A percentile compares a stretch with the other conserved stretches of the same genome.
phyloP scores from a whole-genome alignment of 768 basidiomycete species.

The Bullera alba region DNA sequence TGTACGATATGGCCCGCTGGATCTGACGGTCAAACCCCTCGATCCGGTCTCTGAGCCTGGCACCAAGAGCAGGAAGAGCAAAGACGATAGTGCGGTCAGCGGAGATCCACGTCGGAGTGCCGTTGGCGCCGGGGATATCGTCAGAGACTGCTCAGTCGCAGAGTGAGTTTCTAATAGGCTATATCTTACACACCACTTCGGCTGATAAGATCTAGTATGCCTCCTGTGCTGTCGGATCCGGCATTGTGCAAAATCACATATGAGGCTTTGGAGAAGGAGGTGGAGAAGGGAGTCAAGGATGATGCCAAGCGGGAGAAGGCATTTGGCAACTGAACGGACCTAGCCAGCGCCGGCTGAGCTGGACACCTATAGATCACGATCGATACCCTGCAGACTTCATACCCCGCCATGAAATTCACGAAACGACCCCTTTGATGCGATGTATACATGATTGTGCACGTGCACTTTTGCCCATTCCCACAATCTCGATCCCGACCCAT shows the following conservation, averaged over 20 bases:
- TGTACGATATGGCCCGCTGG: constrained; percentile 21
- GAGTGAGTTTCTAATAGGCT: constrained; percentile 24
- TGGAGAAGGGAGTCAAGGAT: constrained; percentile 30
- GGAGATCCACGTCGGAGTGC: constrained; percentile 12
- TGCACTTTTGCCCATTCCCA: not conserved
- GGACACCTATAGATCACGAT: not conserved
- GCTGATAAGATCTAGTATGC: constrained; percentile 11
- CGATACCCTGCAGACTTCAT: not conserved
- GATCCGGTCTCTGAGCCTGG: not conserved
- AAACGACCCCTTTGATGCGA: not conserved
- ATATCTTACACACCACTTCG: not conserved
- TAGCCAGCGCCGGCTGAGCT: too few relatives aligned
- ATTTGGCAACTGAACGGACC: too few relatives aligned
- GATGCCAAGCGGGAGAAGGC: constrained; percentile 1
- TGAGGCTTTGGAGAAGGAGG: constrained; percentile 30
- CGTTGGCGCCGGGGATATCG: constrained; percentile 32
- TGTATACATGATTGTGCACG: constrained; percentile 2
- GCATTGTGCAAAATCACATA: constrained; percentile 24
- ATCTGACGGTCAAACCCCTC: constrained; percentile 11
- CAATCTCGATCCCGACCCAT: too few relatives aligned
- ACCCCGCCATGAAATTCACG: too few relatives aligned
- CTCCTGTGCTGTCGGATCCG: constrained; percentile 29
- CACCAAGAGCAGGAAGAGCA: not conserved
- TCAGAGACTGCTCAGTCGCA: constrained; percentile 32
- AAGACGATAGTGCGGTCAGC: not conserved